These are phyloP conservation scores for Crucihimalaya himalaica DNA, from an alignment of 345 rosid genomes.

Conservation along the genomic window DNA sequence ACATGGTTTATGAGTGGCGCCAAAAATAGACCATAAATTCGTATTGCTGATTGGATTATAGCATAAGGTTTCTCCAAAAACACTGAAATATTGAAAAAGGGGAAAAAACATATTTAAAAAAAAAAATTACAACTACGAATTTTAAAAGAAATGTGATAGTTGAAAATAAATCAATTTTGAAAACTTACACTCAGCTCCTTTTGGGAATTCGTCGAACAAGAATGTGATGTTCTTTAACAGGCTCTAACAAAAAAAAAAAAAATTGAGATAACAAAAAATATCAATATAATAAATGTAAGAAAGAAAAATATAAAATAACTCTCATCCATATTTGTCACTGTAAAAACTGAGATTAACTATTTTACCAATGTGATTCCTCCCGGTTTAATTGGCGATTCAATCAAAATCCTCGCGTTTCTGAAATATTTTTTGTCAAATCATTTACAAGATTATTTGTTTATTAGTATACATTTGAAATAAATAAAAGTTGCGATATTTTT, in stretches of 20 bases:
- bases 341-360: not conserved
- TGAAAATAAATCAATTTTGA: not conserved
- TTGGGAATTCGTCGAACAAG: slow-evolving; percentile 68
- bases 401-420: slow-evolving; percentile 68
- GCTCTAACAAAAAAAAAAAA: slow-evolving; percentile 34
- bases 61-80: slow-evolving; percentile 61
- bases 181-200: slow-evolving; percentile 60
- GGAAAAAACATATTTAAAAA: too few relatives aligned
- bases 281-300: not conserved
- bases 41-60: slow-evolving; percentile 41
- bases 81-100: slow-evolving; percentile 48
- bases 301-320: not conserved
- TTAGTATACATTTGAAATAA: not conserved
- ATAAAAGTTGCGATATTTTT: not conserved
- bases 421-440: not conserved
- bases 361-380: slow-evolving; percentile 76
- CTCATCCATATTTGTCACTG: not conserved
- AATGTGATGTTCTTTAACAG: slow-evolving; percentile 54
- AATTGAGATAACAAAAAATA: not conserved
- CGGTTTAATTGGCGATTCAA: slow-evolving; percentile 80
- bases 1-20: slow-evolving; percentile 55
- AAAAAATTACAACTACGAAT: not conserved
- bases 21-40: slow-evolving; percentile 45
- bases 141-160: not conserved
- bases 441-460: not conserved